Evolutionary conservation across 768 basidiomycete genomes (phyloP).

Genomic region (Amanita rimosa): DNA sequence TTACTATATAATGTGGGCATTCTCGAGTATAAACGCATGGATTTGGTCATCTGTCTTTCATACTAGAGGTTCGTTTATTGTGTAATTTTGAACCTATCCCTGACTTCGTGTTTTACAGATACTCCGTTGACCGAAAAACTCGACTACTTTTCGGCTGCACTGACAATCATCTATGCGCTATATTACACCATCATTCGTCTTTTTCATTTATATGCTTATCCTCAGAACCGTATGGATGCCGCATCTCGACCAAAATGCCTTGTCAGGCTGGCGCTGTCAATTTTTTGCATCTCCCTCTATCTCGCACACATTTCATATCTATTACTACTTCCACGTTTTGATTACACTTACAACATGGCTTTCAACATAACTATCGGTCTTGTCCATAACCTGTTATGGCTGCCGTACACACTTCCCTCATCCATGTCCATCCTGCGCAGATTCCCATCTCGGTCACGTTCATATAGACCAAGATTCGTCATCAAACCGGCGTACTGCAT

Average conservation of each 20-base stretch:
- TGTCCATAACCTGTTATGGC: conserved; percentile 75
- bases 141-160: conserved; percentile 92
- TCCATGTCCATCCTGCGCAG: conserved; percentile 36
- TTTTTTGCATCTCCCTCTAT: conserved; percentile 44
- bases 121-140: conserved; percentile 73
- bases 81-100: background rate
- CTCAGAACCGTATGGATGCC: conserved; percentile 9
- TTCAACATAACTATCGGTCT: conserved; percentile 75
- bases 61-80: conserved; percentile 47
- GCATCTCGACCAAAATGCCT: conserved; percentile 8
- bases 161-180: conserved; percentile 72
- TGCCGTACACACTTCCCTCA: conserved; percentile 51
- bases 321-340: conserved; percentile 63
- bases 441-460: conserved; percentile 40
- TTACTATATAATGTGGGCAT: conserved; percentile 58
- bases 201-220: conserved; percentile 57
- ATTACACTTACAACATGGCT: conserved; percentile 88
- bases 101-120: conserved; percentile 36
- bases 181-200: conserved; percentile 71
- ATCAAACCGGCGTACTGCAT: conserved; percentile 51
- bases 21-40: conserved; percentile 83
- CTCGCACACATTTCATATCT: conserved; percentile 73
- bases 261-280: conserved; percentile 28
- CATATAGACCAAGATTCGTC: conserved; percentile 48
- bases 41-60: conserved; percentile 89